Evolutionary conservation across 306 rosid genomes (phyloP).

Genomic region (Trifolium dubium): DNA sequence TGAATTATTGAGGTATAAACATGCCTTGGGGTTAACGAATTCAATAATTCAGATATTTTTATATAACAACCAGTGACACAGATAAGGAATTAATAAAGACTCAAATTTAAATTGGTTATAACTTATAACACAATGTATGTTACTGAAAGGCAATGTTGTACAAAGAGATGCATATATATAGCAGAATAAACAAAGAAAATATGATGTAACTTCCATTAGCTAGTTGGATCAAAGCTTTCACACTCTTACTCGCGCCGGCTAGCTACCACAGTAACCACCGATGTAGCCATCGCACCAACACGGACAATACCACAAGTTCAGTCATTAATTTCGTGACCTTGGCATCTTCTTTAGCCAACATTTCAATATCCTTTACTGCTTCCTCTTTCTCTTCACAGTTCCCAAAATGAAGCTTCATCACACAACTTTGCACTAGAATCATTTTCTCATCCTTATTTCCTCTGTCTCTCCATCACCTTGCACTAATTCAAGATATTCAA

Average conservation of each 20-base stretch:
- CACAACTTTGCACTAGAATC: slow-evolving; percentile 56
- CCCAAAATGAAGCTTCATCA: slow-evolving; percentile 82
- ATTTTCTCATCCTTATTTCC: background rate
- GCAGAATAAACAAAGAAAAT: background rate
- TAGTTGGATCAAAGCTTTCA: slow-evolving; percentile 56
- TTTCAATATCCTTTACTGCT: slow-evolving; percentile 59
- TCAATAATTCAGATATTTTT: too few relatives aligned
- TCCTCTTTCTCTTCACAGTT: slow-evolving; percentile 72
- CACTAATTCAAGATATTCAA: background rate
- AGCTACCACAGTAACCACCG: slow-evolving; percentile 30
- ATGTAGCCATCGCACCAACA: slow-evolving; percentile 69
- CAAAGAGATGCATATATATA: slow-evolving; percentile 23
- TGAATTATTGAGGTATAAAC: too few relatives aligned
- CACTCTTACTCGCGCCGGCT: slow-evolving; percentile 46
- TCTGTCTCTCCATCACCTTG: background rate
- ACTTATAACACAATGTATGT: too few relatives aligned
- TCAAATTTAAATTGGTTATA: too few relatives aligned
- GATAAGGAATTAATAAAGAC: too few relatives aligned
- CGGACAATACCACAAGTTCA: slow-evolving; percentile 68
- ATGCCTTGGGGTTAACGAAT: too few relatives aligned
- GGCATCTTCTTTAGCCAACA: slow-evolving; percentile 54
- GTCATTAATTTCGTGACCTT: slow-evolving; percentile 58
- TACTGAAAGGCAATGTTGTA: too few relatives aligned
- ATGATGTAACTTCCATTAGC: slow-evolving; percentile 56
- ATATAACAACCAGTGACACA: too few relatives aligned